phyloP scores from a whole-genome alignment of 1,284 basidiomycete species.

The Ustilago esculenta region DNA sequence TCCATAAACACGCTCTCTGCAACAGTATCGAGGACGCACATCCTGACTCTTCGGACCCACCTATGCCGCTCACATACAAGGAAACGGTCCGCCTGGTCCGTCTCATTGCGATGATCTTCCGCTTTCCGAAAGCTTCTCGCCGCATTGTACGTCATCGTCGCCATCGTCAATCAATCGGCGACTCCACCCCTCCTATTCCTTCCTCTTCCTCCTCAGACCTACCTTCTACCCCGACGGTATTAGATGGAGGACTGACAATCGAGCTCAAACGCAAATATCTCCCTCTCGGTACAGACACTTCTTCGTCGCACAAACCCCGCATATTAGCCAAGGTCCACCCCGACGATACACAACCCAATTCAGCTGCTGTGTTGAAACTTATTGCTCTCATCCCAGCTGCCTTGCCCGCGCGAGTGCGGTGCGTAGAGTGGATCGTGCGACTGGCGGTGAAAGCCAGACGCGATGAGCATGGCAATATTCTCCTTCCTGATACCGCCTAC shows the following conservation, averaged over 20 bases:
- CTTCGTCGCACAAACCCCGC: slow-evolving; percentile 11
- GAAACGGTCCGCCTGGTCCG: slow-evolving; percentile 39
- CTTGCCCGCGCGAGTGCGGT: slow-evolving; percentile 8
- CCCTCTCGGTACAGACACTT: neutral
- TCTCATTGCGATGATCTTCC: slow-evolving; percentile 38
- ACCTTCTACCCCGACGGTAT: neutral
- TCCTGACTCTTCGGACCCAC: too few species aligned
- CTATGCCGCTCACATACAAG: slow-evolving; percentile 36
- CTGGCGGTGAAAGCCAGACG: slow-evolving; percentile 20
- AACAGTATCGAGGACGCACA: too few species aligned
- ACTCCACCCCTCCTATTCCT: neutral
- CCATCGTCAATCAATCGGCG: neutral
- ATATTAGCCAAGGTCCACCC: slow-evolving; percentile 23
- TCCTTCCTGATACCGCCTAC: slow-evolving; percentile 21
- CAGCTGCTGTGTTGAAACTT: slow-evolving; percentile 22
- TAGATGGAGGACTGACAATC: neutral
- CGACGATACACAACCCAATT: slow-evolving; percentile 16
- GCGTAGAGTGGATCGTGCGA: slow-evolving; percentile 14
- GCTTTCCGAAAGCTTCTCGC: slow-evolving; percentile 36
- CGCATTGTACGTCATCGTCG: slow-evolving; percentile 16
- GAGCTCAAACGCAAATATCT: slow-evolving; percentile 31
- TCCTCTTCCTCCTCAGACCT: neutral
- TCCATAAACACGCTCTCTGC: slow-evolving; percentile 7
- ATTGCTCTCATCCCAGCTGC: slow-evolving; percentile 28
- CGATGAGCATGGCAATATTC: slow-evolving; percentile 31